These are phyloP conservation scores for Gnomoniopsis sp. DNA, from an alignment of 2,329 filamentous ascomycete genomes.

Conservation along the genomic window DNA sequence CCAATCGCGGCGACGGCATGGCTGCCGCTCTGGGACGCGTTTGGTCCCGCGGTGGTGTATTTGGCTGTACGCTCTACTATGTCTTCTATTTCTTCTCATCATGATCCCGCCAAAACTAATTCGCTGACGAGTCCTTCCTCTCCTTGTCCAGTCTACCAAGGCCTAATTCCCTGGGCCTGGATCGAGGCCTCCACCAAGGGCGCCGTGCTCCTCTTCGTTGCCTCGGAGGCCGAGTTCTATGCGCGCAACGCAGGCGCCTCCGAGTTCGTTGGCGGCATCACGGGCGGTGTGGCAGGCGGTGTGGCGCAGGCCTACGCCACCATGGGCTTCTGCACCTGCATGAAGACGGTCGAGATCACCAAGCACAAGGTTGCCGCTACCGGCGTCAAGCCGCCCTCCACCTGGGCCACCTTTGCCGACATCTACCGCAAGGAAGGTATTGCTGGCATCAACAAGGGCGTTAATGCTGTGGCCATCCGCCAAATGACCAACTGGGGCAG, in stretches of 20 bases:
- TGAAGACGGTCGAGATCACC: slow-evolving; percentile 99
- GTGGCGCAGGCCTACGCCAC: slow-evolving; percentile 98
- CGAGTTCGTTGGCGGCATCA: slow-evolving; percentile 85
- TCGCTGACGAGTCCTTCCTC: background rate
- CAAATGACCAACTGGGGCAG: slow-evolving; percentile 99
- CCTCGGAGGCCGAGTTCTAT: slow-evolving; percentile 96
- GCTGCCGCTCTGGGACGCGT: slow-evolving; percentile 76
- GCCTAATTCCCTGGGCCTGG: slow-evolving; percentile 99
- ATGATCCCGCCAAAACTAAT: too few species aligned
- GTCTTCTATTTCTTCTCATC: background rate
- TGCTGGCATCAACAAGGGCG: slow-evolving; percentile 93
- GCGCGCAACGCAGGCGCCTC: slow-evolving; percentile 78
- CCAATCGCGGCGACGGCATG: slow-evolving; percentile 89
- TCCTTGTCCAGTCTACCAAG: slow-evolving; percentile 81
- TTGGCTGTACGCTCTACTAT: slow-evolving; percentile 73
- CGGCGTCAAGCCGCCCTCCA: slow-evolving; percentile 82
- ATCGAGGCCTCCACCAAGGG: slow-evolving; percentile 99
- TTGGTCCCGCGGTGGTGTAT: slow-evolving; percentile 88
- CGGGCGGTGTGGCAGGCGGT: slow-evolving; percentile 88
- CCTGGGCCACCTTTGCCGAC: slow-evolving; percentile 92
- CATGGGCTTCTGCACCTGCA: slow-evolving; percentile 99
- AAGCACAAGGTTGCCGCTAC: slow-evolving; percentile 88
- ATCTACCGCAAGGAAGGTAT: slow-evolving; percentile 96
- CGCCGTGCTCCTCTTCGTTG: slow-evolving; percentile 97
- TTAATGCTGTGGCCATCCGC: slow-evolving; percentile 96